Evolutionary conservation across 1,284 basidiomycete genomes (phyloP).

Genomic region (Ganoderma lucidum): DNA sequence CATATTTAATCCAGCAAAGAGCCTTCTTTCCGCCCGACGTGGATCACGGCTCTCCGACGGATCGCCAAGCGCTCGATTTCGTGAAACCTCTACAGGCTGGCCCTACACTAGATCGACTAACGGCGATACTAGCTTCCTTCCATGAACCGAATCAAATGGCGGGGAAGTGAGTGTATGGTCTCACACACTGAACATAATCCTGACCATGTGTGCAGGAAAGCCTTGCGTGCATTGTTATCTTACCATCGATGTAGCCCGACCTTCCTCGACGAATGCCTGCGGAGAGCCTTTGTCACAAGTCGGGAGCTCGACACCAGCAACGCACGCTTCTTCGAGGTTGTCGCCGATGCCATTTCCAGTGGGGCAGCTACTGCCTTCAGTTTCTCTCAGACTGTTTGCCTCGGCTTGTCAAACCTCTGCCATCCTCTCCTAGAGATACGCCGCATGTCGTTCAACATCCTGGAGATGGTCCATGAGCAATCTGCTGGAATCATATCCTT

Average conservation of each 20-base stretch:
- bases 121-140: constrained; percentile 70
- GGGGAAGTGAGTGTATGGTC: constrained; percentile 63
- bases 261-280: constrained; percentile 77
- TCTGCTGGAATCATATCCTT: constrained; percentile 67
- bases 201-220: constrained; percentile 63
- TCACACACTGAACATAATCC: constrained; percentile 23
- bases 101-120: constrained; percentile 68
- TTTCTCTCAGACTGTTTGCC: constrained; percentile 81
- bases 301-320: constrained; percentile 62
- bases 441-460: constrained; percentile 79
- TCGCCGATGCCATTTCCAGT: constrained; percentile 78
- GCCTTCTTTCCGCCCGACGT: constrained; percentile 75
- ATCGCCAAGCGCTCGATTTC: constrained; percentile 53
- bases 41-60: constrained; percentile 68
- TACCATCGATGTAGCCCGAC: constrained; percentile 65
- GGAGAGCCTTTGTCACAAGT: constrained; percentile 74
- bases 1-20: constrained; percentile 58
- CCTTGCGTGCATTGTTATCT: constrained; percentile 75
- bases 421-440: constrained; percentile 77
- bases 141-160: constrained; percentile 57
- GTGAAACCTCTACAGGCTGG: constrained; percentile 60
- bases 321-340: constrained; percentile 80
- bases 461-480: constrained; percentile 79
- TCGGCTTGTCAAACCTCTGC: constrained; percentile 88
- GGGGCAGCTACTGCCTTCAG: constrained; percentile 67